Base-by-base conservation (phyloP, 2,329 filamentous ascomycete genomes). In the Biscogniauxia mediterranea region DNA sequence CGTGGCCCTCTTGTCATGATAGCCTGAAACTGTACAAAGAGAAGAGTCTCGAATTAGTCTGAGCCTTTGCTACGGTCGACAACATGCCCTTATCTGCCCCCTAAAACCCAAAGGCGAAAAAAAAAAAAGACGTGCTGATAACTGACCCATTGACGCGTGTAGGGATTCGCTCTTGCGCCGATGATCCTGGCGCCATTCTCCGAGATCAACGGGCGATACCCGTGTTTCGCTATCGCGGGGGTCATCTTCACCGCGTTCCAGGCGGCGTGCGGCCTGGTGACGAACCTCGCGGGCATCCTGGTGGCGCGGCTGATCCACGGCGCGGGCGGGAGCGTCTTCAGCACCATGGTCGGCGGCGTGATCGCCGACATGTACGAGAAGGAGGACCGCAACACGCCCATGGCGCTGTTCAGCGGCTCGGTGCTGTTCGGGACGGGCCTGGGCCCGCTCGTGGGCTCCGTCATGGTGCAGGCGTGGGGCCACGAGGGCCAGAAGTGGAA, bases 291-390 rank as follows among this genome's bases (percentile, higher is more conserved):
- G 0, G 92, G 90, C 2, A 90, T 97, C 83, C 74, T 96, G 0
- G 76, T 93, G 2, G 85, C 88, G 0, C 85, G 93, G 0, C 90
- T 97, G 72, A 81, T 95, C 54, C 84, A 87, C 9, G 93, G 93
- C 1, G 85, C 87, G n/a, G 91, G 90, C 6, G 89, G 86, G 5
- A 92, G 88, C 55, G 87, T 83, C 0, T 96, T 96, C 72, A 92
- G 89, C 52, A 95, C 92, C 21, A 93, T 97, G 83, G 89, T 96
- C 0, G 93, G 93, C n/a, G 93, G 93, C 3, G 90, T 97, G 3
- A 89, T 97, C 50, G 89, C 90, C 56, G 93, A 97, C 71, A 85
- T 97, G 61, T 97, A 93, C 78, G 85, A 89, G 54, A 86, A 91
- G 9, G 79, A 90, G 61, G 88, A 91, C 52, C 83, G 94, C 38